These are phyloP conservation scores for Trichosanthes truncata DNA, from an alignment of 306 rosid genomes.

Conservation along the genomic window DNA sequence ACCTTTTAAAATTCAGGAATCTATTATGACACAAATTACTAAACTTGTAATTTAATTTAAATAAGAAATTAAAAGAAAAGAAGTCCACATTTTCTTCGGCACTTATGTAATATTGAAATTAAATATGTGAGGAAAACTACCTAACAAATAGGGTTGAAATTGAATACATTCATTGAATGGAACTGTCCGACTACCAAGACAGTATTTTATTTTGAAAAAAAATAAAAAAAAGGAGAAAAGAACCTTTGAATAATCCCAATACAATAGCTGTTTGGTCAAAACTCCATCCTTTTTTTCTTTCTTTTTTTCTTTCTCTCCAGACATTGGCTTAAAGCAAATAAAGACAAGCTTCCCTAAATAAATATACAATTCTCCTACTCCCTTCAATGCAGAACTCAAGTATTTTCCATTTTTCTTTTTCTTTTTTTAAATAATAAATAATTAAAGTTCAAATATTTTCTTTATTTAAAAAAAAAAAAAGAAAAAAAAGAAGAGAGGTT, in stretches of 20 bases:
- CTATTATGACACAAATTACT: too few relatives aligned
- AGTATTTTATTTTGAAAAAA: not conserved
- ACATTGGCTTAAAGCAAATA: slow-evolving; percentile 9
- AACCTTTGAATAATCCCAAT: not conserved
- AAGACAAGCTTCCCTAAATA: not conserved
- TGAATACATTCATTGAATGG: not conserved
- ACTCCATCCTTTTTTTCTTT: not conserved
- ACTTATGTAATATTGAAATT: not conserved
- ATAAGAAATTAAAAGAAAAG: too few relatives aligned
- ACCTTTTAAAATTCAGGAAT: too few relatives aligned
- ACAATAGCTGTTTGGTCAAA: slow-evolving; percentile 4
- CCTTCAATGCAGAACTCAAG: not conserved
- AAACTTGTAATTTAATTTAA: too few relatives aligned
- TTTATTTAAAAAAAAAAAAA: not conserved
- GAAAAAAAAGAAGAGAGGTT: not conserved
- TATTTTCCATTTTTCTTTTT: not conserved
- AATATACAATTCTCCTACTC: not conserved
- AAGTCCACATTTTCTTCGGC: not conserved
- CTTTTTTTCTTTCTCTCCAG: not conserved
- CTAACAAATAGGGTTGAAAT: not conserved
- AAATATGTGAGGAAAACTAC: not conserved
- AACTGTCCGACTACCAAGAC: not conserved
- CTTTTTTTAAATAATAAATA: not conserved
- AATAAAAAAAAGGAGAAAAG: not conserved
- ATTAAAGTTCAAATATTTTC: not conserved